A percentile compares a stretch with the other conserved stretches of the same genome.
phyloP scores from a whole-genome alignment of 305 asterid species.

The Fraxinus platypoda region DNA sequence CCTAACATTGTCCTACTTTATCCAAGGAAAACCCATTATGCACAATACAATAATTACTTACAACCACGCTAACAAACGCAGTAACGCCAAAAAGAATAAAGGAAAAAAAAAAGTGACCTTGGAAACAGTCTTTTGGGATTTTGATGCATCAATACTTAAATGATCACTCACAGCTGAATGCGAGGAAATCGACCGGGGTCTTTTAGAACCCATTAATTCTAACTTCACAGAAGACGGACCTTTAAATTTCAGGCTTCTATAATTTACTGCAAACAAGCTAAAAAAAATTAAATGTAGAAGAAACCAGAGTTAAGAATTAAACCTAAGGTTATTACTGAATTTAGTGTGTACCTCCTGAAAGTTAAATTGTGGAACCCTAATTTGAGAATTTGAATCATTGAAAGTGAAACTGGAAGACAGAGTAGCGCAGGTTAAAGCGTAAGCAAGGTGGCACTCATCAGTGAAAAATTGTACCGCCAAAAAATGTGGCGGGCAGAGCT shows the following conservation, averaged over 20 bases:
- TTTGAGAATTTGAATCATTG: slow-evolving; percentile 50
- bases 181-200: slow-evolving; percentile 34
- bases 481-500: background rate
- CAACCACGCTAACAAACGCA: background rate
- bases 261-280: slow-evolving; percentile 43
- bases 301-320: background rate
- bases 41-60: background rate
- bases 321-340: background rate
- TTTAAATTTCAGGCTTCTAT: slow-evolving; percentile 31
- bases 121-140: slow-evolving; percentile 28
- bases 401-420: background rate
- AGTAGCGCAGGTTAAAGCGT: slow-evolving; percentile 22
- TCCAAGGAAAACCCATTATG: slow-evolving; percentile 13
- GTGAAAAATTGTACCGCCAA: background rate
- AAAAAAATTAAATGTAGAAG: slow-evolving; percentile 19
- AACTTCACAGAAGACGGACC: slow-evolving; percentile 26
- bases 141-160: slow-evolving; percentile 16
- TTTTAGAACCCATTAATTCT: slow-evolving; percentile 44
- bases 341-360: slow-evolving; percentile 30
- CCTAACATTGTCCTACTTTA: slow-evolving; percentile 22
- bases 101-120: slow-evolving; percentile 31
- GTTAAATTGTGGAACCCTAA: slow-evolving; percentile 38
- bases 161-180: slow-evolving; percentile 35
- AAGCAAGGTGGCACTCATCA: slow-evolving; percentile 17
- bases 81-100: background rate